These are phyloP conservation scores for Cafeteria roenbergensis DNA, from an alignment of 108 stramenopile species.

Conservation along the genomic window DNA sequence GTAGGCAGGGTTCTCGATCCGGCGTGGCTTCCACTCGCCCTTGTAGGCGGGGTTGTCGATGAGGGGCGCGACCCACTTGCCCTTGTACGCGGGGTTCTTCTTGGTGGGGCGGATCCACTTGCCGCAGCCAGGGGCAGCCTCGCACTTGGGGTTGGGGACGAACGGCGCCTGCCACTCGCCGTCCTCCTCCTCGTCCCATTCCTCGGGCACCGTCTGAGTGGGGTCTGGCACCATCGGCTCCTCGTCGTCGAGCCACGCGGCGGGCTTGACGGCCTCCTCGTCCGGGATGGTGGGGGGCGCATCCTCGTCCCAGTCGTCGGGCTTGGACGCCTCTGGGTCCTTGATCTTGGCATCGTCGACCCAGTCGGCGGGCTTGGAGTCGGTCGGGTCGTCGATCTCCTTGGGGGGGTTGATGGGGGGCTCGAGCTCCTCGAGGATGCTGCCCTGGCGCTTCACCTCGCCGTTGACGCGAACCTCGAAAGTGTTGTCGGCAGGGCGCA, in stretches of 20 bases:
- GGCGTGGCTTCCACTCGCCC: constrained; percentile 80
- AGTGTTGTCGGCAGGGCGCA: constrained; percentile 82
- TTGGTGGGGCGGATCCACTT: constrained; percentile 26
- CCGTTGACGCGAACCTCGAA: constrained; percentile 92
- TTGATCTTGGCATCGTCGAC: constrained; percentile 80
- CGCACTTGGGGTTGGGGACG: constrained; percentile 35
- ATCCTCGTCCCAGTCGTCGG: constrained; percentile 92
- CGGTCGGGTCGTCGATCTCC: constrained; percentile 85
- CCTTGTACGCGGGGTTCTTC: constrained; percentile 39
- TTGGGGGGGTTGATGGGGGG: constrained; percentile 60
- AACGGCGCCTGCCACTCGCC: constrained; percentile 60
- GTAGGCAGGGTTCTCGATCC: constrained; percentile 58
- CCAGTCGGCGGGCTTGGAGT: constrained; percentile 88
- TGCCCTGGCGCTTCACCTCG: constrained; percentile 68
- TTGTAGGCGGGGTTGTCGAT: constrained; percentile 94
- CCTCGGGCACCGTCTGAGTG: constrained; percentile 35
- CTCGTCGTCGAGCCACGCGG: constrained; percentile 44
- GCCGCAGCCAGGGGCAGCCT: constrained; percentile 37
- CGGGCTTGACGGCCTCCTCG: constrained; percentile 78
- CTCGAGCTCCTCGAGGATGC: constrained; percentile 72
- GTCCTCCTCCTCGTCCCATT: constrained; percentile 99
- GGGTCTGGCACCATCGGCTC: constrained; percentile 32
- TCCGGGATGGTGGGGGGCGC: constrained; percentile 75
- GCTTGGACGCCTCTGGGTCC: constrained; percentile 57
- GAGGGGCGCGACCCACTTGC: constrained; percentile 78